phyloP scores from a whole-genome alignment of 208 protist species.

The Acanthamoeba lenticulata region DNA sequence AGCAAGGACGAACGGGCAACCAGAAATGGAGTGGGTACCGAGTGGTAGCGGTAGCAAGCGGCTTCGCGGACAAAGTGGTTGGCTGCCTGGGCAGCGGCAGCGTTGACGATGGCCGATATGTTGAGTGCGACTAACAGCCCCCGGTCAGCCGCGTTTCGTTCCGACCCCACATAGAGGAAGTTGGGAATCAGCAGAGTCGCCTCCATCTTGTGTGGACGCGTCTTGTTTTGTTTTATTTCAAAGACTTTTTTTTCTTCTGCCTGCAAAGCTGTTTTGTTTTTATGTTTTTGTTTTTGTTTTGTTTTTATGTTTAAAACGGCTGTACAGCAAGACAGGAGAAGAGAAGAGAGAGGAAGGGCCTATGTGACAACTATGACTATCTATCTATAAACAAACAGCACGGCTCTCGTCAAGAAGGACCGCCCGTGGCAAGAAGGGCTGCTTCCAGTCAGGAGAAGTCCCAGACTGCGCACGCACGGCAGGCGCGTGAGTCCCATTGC shows the following conservation, averaged over 20 bases:
- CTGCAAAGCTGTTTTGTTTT: background rate
- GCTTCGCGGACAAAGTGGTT: background rate
- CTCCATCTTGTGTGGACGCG: no score
- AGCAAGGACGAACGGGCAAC: background rate
- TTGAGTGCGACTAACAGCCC: background rate
- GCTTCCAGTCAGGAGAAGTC: constrained; percentile 14
- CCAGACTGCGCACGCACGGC: background rate
- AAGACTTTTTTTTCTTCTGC: background rate
- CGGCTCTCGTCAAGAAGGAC: no score
- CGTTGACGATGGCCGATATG: background rate
- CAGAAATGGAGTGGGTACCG: background rate
- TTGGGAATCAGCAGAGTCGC: background rate
- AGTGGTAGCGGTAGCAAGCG: background rate
- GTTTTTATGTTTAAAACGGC: background rate
- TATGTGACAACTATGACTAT: no score
- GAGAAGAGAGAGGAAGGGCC: background rate
- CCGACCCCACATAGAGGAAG: background rate
- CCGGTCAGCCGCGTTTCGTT: background rate
- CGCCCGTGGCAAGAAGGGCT: background rate
- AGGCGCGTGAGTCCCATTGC: background rate
- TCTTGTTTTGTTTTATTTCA: background rate
- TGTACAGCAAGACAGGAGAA: background rate
- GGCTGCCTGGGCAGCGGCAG: background rate
- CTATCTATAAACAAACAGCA: background rate
- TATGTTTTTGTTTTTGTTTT: background rate